Evolutionary conservation across 768 basidiomycete species (phyloP).

Genomic region (Rhizopogon sp.): DNA sequence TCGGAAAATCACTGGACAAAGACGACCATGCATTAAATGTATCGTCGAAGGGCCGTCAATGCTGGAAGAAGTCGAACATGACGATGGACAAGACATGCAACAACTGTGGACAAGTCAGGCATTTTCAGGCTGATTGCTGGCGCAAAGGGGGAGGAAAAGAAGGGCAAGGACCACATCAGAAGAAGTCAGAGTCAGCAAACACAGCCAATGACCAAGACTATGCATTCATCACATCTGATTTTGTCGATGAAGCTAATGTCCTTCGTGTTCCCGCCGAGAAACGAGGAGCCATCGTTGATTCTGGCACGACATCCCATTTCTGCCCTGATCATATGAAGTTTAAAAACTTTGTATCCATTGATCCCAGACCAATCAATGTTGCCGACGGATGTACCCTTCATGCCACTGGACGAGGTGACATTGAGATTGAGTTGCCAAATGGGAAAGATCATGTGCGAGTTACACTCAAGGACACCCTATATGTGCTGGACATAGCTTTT

Average conservation of each 20-base stretch:
- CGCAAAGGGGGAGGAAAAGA: constrained; percentile 31
- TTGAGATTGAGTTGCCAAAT: constrained; percentile 21
- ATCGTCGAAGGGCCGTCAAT: neutral
- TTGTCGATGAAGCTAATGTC: neutral
- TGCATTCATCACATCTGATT: neutral
- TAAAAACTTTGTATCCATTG: neutral
- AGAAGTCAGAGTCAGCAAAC: constrained; percentile 7
- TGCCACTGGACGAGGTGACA: constrained; percentile 28
- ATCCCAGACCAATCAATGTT: neutral
- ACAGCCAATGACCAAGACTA: neutral
- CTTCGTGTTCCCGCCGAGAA: neutral
- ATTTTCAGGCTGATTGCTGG: constrained; percentile 25
- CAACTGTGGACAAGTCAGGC: constrained; percentile 24
- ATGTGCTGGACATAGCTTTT: neutral
- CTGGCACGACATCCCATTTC: neutral
- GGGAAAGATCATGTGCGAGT: constrained; percentile 3
- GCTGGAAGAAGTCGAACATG: neutral
- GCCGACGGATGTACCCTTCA: constrained; percentile 25
- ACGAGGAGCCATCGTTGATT: neutral
- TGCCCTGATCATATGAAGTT: constrained; percentile 1
- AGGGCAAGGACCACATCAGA: constrained; percentile 28
- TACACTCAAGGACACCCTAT: neutral
- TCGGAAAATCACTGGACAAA: too few relatives aligned
- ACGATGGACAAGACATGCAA: constrained; percentile 12
- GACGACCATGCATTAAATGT: neutral